Percentiles rank a stretch among this genome's conserved stretches.
These are phyloP conservation scores for Cyberlindnera mississippiensis DNA, from an alignment of 805 yeast genomes.

Conservation along the genomic window DNA sequence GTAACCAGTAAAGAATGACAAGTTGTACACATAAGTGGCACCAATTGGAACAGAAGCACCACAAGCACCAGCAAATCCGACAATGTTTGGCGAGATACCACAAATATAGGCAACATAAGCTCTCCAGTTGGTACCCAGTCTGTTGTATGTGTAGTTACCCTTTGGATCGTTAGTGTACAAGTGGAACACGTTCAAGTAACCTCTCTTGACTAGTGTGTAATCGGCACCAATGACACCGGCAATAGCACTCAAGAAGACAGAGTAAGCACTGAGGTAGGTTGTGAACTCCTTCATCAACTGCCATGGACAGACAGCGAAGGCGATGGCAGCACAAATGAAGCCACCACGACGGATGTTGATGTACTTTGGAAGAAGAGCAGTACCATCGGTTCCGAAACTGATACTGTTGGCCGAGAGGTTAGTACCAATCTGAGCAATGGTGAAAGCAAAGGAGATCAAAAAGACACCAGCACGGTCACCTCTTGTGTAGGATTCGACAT, in stretches of 20 bases:
- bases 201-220: constrained; percentile 70
- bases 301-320: constrained; percentile 81
- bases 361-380: constrained; percentile 60
- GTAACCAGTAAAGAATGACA: constrained; percentile 79
- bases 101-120: constrained; percentile 75
- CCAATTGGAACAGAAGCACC: constrained; percentile 76
- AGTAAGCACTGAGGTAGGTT: constrained; percentile 74
- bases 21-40: constrained; percentile 66
- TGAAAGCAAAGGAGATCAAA: constrained; percentile 65
- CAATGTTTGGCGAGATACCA: constrained; percentile 80
- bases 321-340: constrained; percentile 67
- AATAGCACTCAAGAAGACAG: constrained; percentile 78
- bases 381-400: constrained; percentile 70
- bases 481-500: constrained; percentile 48
- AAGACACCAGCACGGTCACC: constrained; percentile 82
- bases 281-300: constrained; percentile 70
- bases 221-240: constrained; percentile 74
- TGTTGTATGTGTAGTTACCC: constrained; percentile 55
- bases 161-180: constrained; percentile 47
- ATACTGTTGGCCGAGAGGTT: constrained; percentile 73
- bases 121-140: constrained; percentile 74
- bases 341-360: constrained; percentile 79
- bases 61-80: constrained; percentile 84
- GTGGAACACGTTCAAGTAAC: constrained; percentile 59
- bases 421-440: constrained; percentile 75